These are phyloP conservation scores for Protomyces macrosporus DNA, from an alignment of 1,139 yeast genomes.

Conservation along the genomic window DNA sequence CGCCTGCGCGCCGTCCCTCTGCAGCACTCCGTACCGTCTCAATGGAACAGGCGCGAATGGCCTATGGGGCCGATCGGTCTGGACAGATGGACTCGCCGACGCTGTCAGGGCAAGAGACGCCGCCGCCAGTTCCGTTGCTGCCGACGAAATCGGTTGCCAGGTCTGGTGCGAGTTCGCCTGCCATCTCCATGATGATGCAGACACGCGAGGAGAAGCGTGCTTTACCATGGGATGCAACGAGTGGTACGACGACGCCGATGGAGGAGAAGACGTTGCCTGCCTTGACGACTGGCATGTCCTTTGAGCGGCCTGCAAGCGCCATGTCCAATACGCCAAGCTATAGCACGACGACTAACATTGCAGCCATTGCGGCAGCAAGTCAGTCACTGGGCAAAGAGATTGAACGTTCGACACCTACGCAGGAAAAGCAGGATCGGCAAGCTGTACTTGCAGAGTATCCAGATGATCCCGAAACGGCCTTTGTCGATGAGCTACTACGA, in stretches of 20 bases:
- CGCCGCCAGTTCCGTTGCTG: slow-evolving; percentile 4
- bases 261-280: neutral
- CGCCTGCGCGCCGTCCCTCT: neutral
- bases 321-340: neutral
- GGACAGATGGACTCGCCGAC: neutral
- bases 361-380: neutral
- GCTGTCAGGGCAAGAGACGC: neutral
- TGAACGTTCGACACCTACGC: neutral
- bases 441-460: neutral
- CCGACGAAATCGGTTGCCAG: slow-evolving; percentile 17
- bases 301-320: neutral
- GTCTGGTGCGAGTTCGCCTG: neutral
- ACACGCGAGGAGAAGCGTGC: neutral
- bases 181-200: neutral
- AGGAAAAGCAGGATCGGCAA: neutral
- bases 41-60: neutral
- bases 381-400: neutral
- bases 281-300: neutral
- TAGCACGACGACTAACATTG: neutral
- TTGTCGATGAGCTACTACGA: slow-evolving; percentile 42
- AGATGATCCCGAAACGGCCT: slow-evolving; percentile 16
- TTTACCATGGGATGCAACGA: neutral
- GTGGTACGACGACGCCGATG: neutral
- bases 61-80: neutral
- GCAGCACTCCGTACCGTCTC: neutral